phyloP scores from a whole-genome alignment of 2,329 filamentous ascomycete species.

The Sporothrix pallida region DNA sequence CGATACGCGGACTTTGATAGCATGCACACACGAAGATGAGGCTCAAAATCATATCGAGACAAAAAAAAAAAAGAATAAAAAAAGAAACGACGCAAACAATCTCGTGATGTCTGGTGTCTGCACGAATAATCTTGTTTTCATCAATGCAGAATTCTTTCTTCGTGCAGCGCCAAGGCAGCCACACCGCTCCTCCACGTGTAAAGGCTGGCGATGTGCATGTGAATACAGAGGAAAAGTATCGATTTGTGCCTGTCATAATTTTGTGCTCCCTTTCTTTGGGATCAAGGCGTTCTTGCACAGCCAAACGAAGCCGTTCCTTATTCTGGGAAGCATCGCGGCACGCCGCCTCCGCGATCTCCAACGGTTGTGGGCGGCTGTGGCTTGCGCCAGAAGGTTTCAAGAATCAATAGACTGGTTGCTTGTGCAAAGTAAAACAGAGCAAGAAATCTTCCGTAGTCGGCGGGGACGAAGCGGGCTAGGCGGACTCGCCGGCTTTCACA shows the following conservation, averaged over 20 bases:
- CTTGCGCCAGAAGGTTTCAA: not conserved
- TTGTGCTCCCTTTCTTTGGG: not conserved
- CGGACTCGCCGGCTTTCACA: not conserved
- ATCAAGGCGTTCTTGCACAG: not conserved
- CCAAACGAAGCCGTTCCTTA: too few relatives aligned
- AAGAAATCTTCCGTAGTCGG: not conserved
- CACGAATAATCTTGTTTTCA: too few relatives aligned
- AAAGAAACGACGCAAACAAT: not conserved
- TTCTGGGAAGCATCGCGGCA: not conserved
- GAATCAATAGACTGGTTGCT: not conserved
- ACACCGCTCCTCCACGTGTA: not conserved
- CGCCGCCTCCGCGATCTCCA: not conserved
- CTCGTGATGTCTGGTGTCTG: too few relatives aligned
- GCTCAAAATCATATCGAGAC: too few relatives aligned
- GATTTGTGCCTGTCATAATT: not conserved
- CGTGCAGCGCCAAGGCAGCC: not conserved
- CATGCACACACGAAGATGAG: not conserved
- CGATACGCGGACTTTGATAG: not conserved
- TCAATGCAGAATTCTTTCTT: too few relatives aligned
- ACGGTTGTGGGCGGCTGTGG: slow-evolving; percentile 1
- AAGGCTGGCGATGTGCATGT: not conserved
- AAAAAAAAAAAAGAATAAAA: not conserved
- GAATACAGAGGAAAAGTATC: not conserved
- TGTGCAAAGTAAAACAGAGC: not conserved
- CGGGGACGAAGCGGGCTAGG: not conserved